A percentile compares a stretch with the other conserved stretches of the same genome.
Conservation (phyloP, 768 basidiomycete genomes). For the Kondoa malvinella region DNA sequence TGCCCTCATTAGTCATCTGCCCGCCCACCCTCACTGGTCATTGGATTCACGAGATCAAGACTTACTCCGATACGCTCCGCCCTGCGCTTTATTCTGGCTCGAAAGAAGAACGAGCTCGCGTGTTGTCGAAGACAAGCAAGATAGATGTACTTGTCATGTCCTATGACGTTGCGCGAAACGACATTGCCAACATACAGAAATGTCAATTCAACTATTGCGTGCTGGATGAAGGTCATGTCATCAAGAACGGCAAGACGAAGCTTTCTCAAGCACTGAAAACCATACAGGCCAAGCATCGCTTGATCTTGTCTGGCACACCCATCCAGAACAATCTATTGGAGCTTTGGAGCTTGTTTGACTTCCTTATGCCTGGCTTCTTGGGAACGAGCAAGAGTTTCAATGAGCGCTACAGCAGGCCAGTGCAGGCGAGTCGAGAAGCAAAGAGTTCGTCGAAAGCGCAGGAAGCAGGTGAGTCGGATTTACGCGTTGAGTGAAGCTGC, state of each 20-base stretch:
- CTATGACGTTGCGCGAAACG: slow-evolving; percentile 93
- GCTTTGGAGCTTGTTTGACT: slow-evolving; percentile 96
- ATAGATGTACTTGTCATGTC: slow-evolving; percentile 92
- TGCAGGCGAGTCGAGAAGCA: slow-evolving; percentile 81
- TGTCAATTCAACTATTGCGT: slow-evolving; percentile 88
- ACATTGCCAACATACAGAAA: slow-evolving; percentile 55
- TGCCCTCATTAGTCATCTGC: slow-evolving; percentile 87
- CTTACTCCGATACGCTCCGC: slow-evolving; percentile 67
- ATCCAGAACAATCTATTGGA: slow-evolving; percentile 99
- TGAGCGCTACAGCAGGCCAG: slow-evolving; percentile 88
- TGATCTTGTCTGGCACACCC: slow-evolving; percentile 90
- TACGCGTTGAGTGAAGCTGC: not conserved
- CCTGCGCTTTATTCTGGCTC: slow-evolving; percentile 81
- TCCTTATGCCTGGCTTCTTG: slow-evolving; percentile 96
- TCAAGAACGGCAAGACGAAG: slow-evolving; percentile 97
- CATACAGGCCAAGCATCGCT: slow-evolving; percentile 72
- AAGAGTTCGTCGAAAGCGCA: slow-evolving; percentile 66
- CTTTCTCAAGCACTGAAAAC: slow-evolving; percentile 88
- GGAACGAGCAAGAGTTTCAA: slow-evolving; percentile 91
- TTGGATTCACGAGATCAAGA: slow-evolving; percentile 95
- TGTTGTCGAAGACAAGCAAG: slow-evolving; percentile 47
- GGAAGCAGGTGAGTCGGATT: slow-evolving; percentile 66
- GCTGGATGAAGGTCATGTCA: slow-evolving; percentile 93
- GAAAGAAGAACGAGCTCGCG: slow-evolving; percentile 55
- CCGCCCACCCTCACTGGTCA: slow-evolving; percentile 96